Conservation (phyloP, 2,329 filamentous ascomycete species). For the Nigrospora sphaerica region DNA sequence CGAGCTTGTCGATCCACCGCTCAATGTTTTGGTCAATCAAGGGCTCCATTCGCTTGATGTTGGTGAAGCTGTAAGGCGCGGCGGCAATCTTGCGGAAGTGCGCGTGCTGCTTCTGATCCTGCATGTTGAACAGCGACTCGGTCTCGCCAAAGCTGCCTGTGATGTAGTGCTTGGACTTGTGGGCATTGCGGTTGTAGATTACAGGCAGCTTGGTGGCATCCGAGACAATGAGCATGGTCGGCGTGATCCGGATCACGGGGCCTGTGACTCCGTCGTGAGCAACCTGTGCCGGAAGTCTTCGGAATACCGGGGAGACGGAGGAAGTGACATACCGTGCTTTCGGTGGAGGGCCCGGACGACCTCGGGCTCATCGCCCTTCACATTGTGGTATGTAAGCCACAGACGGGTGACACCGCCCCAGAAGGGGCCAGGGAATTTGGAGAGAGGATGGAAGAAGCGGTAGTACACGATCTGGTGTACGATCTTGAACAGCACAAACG, state of each 20-base stretch:
- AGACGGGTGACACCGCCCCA: constrained; percentile 46
- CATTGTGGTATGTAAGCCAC: constrained; percentile 45
- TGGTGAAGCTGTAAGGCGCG: constrained; percentile 46
- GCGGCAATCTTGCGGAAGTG: constrained; percentile 47
- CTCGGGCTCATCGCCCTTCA: constrained; percentile 36
- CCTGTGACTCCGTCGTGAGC: constrained; percentile 21
- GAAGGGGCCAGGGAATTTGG: constrained; percentile 46
- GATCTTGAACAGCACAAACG: constrained; percentile 18
- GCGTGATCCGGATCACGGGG: constrained; percentile 44
- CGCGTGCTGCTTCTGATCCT: constrained; percentile 41
- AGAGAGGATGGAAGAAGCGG: constrained; percentile 45
- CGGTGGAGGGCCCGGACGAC: constrained; percentile 33
- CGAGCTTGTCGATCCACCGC: constrained; percentile 42
- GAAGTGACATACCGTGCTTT: constrained; percentile 35
- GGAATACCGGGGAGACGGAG: not conserved
- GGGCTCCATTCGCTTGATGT: constrained; percentile 52
- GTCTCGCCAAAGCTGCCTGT: constrained; percentile 48
- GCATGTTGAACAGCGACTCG: constrained; percentile 52
- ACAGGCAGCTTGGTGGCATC: constrained; percentile 47
- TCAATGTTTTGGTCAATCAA: constrained; percentile 42
- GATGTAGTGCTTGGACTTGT: constrained; percentile 53
- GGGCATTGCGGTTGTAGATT: constrained; percentile 46
- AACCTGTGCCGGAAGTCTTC: too few species aligned
- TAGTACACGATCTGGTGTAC: constrained; percentile 41
- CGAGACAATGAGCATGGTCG: constrained; percentile 43